Base-by-base conservation (phyloP, 2,329 filamentous ascomycete genomes). In the Venturia aucupariae region DNA sequence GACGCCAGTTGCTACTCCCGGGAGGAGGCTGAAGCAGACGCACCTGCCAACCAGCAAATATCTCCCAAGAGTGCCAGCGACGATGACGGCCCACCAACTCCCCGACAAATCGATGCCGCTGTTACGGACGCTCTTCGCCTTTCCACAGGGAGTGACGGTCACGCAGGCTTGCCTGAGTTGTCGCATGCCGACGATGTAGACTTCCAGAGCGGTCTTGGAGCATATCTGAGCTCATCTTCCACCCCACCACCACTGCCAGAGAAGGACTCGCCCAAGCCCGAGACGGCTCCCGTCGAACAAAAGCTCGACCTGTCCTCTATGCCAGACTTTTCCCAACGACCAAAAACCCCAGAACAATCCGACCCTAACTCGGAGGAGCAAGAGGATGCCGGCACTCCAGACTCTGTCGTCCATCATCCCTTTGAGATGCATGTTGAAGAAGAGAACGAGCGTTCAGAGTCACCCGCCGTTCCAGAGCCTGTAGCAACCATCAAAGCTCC, bases 401-500 rank as follows among this genome's bases (percentile, higher is more conserved):
- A 92, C 61, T 97, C 93, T 7, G 92, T 97, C 27, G 93, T 97
- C 68, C 89, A 90, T 67, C 90, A 92, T 71, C 85, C 86, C 2
- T 75, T 90, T 60, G 27, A 55, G 15, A 19, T 35, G 27, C 68
- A 71, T 35, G 69, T 71, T 22, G 70, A 73, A 68, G 75, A 69
- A 8, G 70, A 69, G 1, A 74, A 76, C 57, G 73, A 72, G 2
- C 73, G 78, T 2, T 74, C 76, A 19, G 81, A 85, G 57, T 84
- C 85, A 0, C 85, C 86, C 1, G 81, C 81, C 42, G 85, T 97
- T 65, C 92, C 93, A 1, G 92, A 96, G 70, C 85, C 86, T 59
- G 79, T 90, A 60, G 91, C 93, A 4, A 97, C 93, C 0, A 92
- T 97, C 77, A 94, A 93, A 74, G 89, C 92, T 10, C 87, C 89